phyloP scores from a whole-genome alignment of 305 asterid genomes.

The Solanum chacoense region DNA sequence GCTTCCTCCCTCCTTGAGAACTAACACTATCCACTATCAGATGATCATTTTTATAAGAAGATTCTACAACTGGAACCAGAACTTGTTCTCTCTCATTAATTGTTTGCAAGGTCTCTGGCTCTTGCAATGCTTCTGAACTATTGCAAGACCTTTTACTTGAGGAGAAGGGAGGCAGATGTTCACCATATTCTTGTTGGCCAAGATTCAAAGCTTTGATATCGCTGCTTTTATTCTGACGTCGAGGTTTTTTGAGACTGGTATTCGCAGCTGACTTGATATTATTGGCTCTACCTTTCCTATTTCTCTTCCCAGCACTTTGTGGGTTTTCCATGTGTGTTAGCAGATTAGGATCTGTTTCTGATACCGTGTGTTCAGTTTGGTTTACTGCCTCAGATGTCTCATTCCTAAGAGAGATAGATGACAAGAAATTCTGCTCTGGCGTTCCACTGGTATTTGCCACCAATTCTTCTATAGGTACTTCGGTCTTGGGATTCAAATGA shows the following conservation, averaged over 20 bases:
- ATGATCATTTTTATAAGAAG: conserved; percentile 23
- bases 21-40: conserved; percentile 14
- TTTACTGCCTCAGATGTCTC: conserved; percentile 23
- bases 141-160: conserved; percentile 1
- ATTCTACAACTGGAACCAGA: conserved; percentile 20
- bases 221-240: conserved; percentile 13
- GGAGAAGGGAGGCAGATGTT: not conserved
- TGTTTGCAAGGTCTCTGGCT: conserved; percentile 20
- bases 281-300: conserved; percentile 25
- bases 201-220: conserved; percentile 18
- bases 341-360: conserved; percentile 28
- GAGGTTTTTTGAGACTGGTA: conserved; percentile 17
- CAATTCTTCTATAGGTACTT: conserved; percentile 30
- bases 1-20: conserved; percentile 19
- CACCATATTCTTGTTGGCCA: conserved; percentile 14
- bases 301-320: conserved; percentile 51
- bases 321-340: conserved; percentile 23
- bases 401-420: conserved; percentile 18
- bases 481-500: conserved; percentile 10
- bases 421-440: conserved; percentile 27
- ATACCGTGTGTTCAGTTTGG: conserved; percentile 19
- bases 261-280: conserved; percentile 15
- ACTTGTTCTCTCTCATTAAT: conserved; percentile 18
- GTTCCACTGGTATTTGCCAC: conserved; percentile 56
- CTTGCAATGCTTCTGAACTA: conserved; percentile 17